Conservation (phyloP, 495 filamentous ascomycete genomes). For the Aspergillus steynii region DNA sequence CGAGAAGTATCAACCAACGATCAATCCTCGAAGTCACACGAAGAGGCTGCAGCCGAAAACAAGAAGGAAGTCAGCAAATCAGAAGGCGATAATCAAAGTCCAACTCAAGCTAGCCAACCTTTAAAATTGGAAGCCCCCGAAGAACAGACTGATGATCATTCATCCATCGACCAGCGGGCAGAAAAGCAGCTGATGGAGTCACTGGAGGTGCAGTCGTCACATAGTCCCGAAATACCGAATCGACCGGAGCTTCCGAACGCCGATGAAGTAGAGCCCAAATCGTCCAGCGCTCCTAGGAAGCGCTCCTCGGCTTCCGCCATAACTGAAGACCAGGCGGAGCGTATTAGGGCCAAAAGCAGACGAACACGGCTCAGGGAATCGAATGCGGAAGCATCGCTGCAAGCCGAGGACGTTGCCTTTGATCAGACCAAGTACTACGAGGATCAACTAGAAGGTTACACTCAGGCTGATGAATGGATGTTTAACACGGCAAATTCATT, state of each 20-base stretch:
- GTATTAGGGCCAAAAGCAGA: constrained; percentile 74
- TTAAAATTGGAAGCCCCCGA: constrained; percentile 16
- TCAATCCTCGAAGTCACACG: constrained; percentile 16
- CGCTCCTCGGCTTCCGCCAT: constrained; percentile 52
- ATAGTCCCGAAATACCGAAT: constrained; percentile 20
- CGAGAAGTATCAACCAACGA: constrained; percentile 13
- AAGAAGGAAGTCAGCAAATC: constrained; percentile 17
- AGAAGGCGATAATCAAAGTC: constrained; percentile 16
- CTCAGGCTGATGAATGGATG: constrained; percentile 72
- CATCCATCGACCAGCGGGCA: constrained; percentile 42
- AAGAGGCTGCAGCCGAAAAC: constrained; percentile 12
- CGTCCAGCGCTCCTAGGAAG: constrained; percentile 40
- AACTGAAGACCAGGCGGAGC: constrained; percentile 52
- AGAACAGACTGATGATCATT: constrained; percentile 40
- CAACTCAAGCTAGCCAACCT: constrained; percentile 8
- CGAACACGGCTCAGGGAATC: constrained; percentile 78
- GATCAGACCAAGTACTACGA: constrained; percentile 71
- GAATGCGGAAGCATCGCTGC: constrained; percentile 51
- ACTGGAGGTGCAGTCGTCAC: constrained; percentile 34
- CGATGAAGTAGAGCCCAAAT: constrained; percentile 36
- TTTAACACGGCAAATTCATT: constrained; percentile 69
- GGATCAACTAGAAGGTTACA: constrained; percentile 65
- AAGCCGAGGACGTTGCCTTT: constrained; percentile 54
- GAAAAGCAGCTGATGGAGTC: constrained; percentile 46
- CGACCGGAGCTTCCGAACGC: constrained; percentile 25